These are phyloP conservation scores for Calonectria pseudoreteaudii DNA, from an alignment of 2,329 filamentous ascomycete species.

Conservation along the genomic window DNA sequence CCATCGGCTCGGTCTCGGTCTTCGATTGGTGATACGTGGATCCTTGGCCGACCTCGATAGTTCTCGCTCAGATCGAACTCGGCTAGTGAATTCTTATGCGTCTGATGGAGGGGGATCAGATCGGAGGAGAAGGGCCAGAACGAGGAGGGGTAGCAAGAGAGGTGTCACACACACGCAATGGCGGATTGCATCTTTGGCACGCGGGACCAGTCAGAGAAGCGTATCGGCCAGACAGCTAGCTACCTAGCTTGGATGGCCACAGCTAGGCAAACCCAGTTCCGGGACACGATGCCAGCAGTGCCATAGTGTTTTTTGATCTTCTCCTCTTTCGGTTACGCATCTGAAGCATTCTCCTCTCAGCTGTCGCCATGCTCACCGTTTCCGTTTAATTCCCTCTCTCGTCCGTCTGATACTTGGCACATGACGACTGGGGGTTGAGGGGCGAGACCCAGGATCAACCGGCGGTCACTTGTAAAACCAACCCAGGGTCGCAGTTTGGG, in stretches of 20 bases:
- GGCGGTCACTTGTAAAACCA: slow-evolving; percentile 3
- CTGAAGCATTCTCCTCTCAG: not conserved
- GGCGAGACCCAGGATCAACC: slow-evolving; percentile 5
- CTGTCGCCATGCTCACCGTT: slow-evolving; percentile 3
- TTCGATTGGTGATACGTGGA: not conserved
- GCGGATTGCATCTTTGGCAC: not conserved
- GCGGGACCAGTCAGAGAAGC: not conserved
- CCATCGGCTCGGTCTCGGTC: not conserved
- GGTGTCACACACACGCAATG: not conserved
- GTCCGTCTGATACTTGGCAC: slow-evolving; percentile 4
- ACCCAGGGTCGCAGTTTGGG: slow-evolving; percentile 6
- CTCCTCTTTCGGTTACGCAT: not conserved
- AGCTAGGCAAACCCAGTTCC: slow-evolving; percentile 6
- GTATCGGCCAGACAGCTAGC: not conserved
- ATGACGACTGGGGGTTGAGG: not conserved
- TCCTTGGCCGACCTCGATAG: not conserved
- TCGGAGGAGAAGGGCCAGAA: not conserved
- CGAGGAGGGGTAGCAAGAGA: not conserved
- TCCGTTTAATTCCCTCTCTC: not conserved
- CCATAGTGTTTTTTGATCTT: slow-evolving; percentile 1
- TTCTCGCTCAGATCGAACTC: slow-evolving; percentile 4
- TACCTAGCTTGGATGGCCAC: not conserved
- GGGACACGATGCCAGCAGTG: not conserved
- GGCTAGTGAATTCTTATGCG: not conserved
- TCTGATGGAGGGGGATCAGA: slow-evolving; percentile 2